These are phyloP conservation scores for Carpinus viminea DNA, from an alignment of 306 rosid species.

Conservation along the genomic window DNA sequence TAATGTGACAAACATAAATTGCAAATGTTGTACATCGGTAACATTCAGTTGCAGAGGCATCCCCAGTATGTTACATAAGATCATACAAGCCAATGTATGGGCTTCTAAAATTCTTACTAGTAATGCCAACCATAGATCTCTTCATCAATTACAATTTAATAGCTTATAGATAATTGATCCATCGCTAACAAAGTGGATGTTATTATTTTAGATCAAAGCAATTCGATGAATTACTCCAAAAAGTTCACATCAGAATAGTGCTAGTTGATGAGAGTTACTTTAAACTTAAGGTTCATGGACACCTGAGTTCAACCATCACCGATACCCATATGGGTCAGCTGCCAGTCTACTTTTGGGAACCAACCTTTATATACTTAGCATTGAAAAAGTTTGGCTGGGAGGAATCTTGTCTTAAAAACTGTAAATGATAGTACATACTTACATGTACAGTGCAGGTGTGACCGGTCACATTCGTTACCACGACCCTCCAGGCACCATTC, in stretches of 20 bases:
- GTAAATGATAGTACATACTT: conserved; percentile 39
- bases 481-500: conserved; percentile 91
- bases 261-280: too few relatives aligned
- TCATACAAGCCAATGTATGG: background rate
- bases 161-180: background rate
- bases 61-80: background rate
- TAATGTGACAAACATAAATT: background rate
- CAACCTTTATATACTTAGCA: conserved; percentile 9
- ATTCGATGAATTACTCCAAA: too few relatives aligned
- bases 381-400: background rate
- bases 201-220: too few relatives aligned
- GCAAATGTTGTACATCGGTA: background rate
- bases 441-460: conserved; percentile 90
- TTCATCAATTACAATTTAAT: background rate
- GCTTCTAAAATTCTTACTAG: background rate
- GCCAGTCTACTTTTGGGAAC: conserved; percentile 23
- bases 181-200: background rate
- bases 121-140: background rate
- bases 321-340: background rate
- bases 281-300: background rate
- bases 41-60: background rate
- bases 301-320: background rate
- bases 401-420: conserved; percentile 28
- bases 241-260: too few relatives aligned
- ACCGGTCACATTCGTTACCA: conserved; percentile 94